Conservation (phyloP, 2,329 filamentous ascomycete species). For the Trichoderma brevicompactum region DNA sequence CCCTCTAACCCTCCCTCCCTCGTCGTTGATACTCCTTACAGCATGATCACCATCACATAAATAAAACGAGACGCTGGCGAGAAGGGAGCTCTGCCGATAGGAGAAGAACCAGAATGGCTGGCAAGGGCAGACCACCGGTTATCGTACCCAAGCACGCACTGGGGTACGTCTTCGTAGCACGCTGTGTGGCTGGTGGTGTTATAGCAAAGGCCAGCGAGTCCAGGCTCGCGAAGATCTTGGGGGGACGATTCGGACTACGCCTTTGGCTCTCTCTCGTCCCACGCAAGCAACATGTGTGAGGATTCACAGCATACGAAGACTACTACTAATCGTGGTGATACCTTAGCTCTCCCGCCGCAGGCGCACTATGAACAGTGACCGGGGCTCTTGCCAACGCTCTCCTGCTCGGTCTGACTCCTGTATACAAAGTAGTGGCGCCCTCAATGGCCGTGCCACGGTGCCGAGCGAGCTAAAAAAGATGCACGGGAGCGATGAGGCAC, state of each 20-base stretch:
- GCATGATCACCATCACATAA: conserved; percentile 29
- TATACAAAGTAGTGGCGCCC: background rate
- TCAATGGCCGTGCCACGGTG: background rate
- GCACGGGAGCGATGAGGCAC: background rate
- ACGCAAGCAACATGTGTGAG: conserved; percentile 13
- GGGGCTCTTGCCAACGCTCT: background rate
- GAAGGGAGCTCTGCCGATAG: conserved; percentile 29
- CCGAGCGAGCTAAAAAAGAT: background rate
- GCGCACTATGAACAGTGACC: conserved; percentile 3
- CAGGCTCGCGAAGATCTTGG: conserved; percentile 18
- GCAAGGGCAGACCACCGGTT: conserved; percentile 10
- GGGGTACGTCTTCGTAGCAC: background rate
- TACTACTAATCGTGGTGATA: conserved; percentile 23
- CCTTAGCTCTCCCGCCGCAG: conserved; percentile 34
- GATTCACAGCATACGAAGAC: conserved; percentile 5
- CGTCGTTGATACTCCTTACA: conserved; percentile 24
- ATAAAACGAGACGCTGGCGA: conserved; percentile 18
- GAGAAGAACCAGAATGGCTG: conserved; percentile 15
- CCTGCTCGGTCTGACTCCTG: background rate
- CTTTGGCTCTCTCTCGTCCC: background rate
- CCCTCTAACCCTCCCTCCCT: conserved; percentile 7
- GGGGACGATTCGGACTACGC: background rate
- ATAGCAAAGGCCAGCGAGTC: background rate
- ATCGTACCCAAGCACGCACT: background rate
- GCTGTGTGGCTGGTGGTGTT: conserved; percentile 2